These are phyloP conservation scores for Anisodus acutangulus DNA, from an alignment of 257 asterid genomes.

Conservation along the genomic window DNA sequence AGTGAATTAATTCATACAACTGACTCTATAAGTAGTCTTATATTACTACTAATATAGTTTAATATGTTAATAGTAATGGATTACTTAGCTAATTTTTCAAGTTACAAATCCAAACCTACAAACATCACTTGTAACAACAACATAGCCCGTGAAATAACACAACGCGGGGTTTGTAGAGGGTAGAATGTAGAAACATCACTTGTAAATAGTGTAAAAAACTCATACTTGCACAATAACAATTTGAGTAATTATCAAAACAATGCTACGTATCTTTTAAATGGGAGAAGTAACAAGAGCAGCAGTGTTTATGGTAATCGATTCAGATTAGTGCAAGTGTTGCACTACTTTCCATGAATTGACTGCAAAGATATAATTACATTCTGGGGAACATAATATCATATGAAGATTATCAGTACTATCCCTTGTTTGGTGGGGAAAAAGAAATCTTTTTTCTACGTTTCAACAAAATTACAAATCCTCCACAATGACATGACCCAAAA, in stretches of 20 bases:
- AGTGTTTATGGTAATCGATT: not conserved
- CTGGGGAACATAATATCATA: constrained; percentile 35
- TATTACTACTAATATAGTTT: not conserved
- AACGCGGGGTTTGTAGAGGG: no score
- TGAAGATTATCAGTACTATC: constrained; percentile 18
- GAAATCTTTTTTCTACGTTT: not conserved
- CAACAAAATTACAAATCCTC: constrained; percentile 3
- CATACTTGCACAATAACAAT: not conserved
- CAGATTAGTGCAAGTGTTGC: not conserved
- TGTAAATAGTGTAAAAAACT: not conserved
- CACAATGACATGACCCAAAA: not conserved
- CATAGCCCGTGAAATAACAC: no score
- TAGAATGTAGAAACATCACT: no score
- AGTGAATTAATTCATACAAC: not conserved
- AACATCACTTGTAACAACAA: no score
- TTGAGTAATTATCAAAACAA: not conserved
- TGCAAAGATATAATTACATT: constrained; percentile 36
- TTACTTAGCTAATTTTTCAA: no score
- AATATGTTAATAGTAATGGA: no score
- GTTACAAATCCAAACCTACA: no score
- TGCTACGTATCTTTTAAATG: not conserved
- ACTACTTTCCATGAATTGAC: not conserved
- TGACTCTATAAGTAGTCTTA: not conserved
- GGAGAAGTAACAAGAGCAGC: not conserved
- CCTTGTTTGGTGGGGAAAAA: constrained; percentile 32